Conservation (phyloP, 2,329 filamentous ascomycete genomes). For the Metarhizium humberi region DNA sequence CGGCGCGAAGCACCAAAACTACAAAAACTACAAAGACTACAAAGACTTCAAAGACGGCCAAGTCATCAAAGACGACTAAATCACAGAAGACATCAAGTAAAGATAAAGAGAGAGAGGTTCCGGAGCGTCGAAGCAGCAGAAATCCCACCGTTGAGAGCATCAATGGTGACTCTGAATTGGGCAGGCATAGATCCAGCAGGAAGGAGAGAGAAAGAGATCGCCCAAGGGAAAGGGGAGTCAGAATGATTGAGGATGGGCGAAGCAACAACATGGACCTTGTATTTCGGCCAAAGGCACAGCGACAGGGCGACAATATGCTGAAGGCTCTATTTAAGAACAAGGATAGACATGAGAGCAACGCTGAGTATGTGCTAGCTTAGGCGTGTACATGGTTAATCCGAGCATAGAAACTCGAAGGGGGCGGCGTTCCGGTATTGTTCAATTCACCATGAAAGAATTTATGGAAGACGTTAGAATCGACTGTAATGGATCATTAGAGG, state of each 20-base stretch:
- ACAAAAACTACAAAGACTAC: conserved; percentile 15
- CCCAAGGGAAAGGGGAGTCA: conserved; percentile 11
- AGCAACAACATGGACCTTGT: conserved; percentile 28
- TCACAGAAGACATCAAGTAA: conserved; percentile 11
- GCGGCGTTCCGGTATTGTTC: no score
- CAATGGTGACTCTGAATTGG: conserved; percentile 25
- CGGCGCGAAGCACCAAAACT: conserved; percentile 16
- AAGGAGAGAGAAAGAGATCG: conserved; percentile 14
- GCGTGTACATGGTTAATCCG: not conserved
- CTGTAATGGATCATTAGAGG: not conserved
- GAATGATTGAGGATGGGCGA: conserved; percentile 27
- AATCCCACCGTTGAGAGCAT: conserved; percentile 11
- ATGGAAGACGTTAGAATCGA: not conserved
- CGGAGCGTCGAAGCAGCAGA: conserved; percentile 5
- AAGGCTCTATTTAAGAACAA: conserved; percentile 50
- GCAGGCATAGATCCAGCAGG: conserved; percentile 21
- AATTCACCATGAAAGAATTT: not conserved
- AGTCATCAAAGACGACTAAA: conserved; percentile 14
- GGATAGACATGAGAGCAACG: conserved; percentile 31
- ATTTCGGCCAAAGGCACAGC: conserved; percentile 37
- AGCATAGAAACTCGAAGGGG: no score
- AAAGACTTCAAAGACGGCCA: conserved; percentile 12
- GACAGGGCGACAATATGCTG: conserved; percentile 42
- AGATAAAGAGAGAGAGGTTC: conserved; percentile 10
- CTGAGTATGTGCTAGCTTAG: conserved; percentile 21